These are phyloP conservation scores for Cyberlindnera mrakii DNA, from an alignment of 805 yeast genomes.

Conservation along the genomic window DNA sequence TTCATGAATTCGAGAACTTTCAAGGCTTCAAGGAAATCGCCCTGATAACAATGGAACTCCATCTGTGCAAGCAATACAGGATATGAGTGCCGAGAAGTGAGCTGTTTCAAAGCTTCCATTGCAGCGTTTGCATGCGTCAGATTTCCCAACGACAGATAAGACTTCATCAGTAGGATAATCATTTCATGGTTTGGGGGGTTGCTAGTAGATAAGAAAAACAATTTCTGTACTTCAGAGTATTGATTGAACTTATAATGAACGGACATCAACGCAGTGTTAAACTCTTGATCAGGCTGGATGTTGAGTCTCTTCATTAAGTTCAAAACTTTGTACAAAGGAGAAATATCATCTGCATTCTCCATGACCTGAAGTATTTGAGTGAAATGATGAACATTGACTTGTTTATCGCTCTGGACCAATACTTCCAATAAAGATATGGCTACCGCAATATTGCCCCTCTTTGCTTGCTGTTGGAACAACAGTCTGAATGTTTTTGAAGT, in stretches of 20 bases:
- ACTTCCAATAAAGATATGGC: conserved; percentile 14
- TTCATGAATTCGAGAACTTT: conserved; percentile 25
- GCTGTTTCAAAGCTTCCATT: conserved; percentile 1
- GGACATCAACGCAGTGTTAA: conserved; percentile 12
- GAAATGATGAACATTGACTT: conserved; percentile 4
- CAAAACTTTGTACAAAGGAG: conserved; percentile 7
- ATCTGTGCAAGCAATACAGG: conserved; percentile 4
- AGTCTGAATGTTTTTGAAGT: conserved; percentile 11
- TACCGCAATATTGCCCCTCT: conserved; percentile 14
- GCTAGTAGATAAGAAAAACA: neutral
- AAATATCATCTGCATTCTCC: conserved; percentile 8
- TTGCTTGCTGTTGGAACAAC: conserved; percentile 15
- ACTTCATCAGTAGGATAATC: conserved; percentile 11
- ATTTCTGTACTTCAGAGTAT: conserved; percentile 7
- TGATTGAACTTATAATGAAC: conserved; percentile 8
- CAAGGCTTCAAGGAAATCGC: conserved; percentile 25
- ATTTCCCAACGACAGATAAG: conserved; percentile 8
- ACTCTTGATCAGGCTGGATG: conserved; percentile 9
- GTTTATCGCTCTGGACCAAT: conserved; percentile 4
- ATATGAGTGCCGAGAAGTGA: neutral
- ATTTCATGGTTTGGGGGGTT: conserved; percentile 5
- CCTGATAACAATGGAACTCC: conserved; percentile 11
- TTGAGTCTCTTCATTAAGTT: conserved; percentile 8
- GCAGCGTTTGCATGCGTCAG: conserved; percentile 12
- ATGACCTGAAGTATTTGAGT: conserved; percentile 9